These are phyloP conservation scores for Letharia columbiana DNA, from an alignment of 495 filamentous ascomycete species.

Conservation along the genomic window DNA sequence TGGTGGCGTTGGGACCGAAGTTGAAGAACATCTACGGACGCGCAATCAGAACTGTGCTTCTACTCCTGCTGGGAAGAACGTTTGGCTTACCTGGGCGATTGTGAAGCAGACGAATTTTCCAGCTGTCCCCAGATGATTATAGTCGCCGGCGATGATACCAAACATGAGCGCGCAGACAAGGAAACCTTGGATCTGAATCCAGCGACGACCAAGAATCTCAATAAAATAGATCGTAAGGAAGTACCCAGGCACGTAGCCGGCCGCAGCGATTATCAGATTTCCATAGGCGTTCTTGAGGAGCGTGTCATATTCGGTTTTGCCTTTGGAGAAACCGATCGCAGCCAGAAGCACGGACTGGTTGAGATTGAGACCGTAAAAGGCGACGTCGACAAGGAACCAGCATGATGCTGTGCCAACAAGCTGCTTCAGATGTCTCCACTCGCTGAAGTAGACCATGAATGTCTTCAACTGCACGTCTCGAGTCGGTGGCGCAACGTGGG, in stretches of 20 bases:
- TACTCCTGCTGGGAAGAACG: too few species aligned
- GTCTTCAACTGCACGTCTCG: constrained; percentile 59
- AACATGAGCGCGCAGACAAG: constrained; percentile 66
- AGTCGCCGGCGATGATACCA: constrained; percentile 64
- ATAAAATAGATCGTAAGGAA: constrained; percentile 63
- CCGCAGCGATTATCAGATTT: constrained; percentile 65
- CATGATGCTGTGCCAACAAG: constrained; percentile 70
- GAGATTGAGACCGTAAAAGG: constrained; percentile 61
- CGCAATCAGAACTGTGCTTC: background rate
- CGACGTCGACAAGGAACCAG: constrained; percentile 68
- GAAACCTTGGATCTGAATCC: constrained; percentile 74
- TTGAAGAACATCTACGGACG: constrained; percentile 68
- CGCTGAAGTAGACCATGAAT: constrained; percentile 54
- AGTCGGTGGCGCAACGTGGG: constrained; percentile 39
- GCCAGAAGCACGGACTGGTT: constrained; percentile 63
- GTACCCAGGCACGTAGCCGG: constrained; percentile 71
- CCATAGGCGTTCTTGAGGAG: constrained; percentile 64
- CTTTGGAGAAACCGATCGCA: constrained; percentile 58
- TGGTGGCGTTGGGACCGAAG: constrained; percentile 73
- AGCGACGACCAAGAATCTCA: constrained; percentile 66
- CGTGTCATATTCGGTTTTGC: constrained; percentile 49
- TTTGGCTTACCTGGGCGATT: constrained; percentile 40
- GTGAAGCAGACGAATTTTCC: constrained; percentile 58
- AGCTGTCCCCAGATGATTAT: constrained; percentile 43
- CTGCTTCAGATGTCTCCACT: constrained; percentile 59